phyloP scores from a whole-genome alignment of 2,329 filamentous ascomycete species.

The Erysiphe neolycopersici region DNA sequence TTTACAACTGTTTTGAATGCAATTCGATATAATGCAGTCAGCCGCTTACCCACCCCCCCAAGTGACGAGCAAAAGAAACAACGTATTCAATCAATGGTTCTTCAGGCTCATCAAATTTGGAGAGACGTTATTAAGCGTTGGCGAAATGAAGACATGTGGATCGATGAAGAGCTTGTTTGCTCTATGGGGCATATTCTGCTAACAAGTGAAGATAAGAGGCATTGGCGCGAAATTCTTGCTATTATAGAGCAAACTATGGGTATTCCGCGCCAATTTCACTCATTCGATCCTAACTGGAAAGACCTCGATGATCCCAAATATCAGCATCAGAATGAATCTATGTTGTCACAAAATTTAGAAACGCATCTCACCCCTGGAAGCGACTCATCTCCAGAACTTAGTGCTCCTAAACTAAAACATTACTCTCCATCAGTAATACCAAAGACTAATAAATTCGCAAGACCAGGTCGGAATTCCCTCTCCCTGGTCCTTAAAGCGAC shows the following conservation, averaged over 20 bases:
- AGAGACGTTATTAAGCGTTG: slow-evolving; percentile 52
- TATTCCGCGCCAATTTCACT: slow-evolving; percentile 25
- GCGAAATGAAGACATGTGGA: slow-evolving; percentile 36
- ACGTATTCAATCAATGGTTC: slow-evolving; percentile 22
- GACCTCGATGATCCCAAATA: neutral
- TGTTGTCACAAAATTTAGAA: neutral
- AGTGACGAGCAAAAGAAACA: slow-evolving; percentile 9
- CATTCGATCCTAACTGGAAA: neutral
- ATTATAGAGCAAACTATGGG: slow-evolving; percentile 64
- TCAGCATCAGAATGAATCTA: neutral
- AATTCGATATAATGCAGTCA: slow-evolving; percentile 24
- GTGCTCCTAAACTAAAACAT: neutral
- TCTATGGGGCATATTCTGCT: slow-evolving; percentile 61
- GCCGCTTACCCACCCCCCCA: slow-evolving; percentile 7
- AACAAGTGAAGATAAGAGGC: slow-evolving; percentile 26
- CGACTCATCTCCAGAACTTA: neutral
- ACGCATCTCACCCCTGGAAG: neutral
- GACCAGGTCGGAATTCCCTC: slow-evolving; percentile 30
- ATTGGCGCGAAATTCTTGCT: slow-evolving; percentile 46
- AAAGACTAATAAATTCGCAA: slow-evolving; percentile 11
- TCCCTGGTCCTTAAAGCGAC: slow-evolving; percentile 42
- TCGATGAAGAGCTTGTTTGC: slow-evolving; percentile 58
- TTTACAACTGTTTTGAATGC: slow-evolving; percentile 68
- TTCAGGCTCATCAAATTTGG: slow-evolving; percentile 54
- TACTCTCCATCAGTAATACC: neutral